Evolutionary conservation across 2,329 filamentous ascomycete species (phyloP).

Genomic region (Colletotrichum neosansevieriae): DNA sequence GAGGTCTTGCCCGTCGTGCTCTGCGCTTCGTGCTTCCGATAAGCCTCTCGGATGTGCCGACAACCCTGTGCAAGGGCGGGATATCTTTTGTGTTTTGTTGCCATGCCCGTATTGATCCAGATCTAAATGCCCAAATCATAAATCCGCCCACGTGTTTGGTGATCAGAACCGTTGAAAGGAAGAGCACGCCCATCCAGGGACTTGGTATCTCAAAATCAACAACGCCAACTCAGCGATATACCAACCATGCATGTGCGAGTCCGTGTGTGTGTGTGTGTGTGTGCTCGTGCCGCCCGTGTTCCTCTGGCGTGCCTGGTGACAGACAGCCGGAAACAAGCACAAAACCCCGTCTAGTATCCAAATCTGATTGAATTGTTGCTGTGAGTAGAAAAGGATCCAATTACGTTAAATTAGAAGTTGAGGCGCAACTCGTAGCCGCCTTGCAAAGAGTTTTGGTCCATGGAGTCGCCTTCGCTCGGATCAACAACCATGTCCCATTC

Average conservation of each 20-base stretch:
- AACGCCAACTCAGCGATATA: conserved; percentile 40
- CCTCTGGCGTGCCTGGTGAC: conserved; percentile 27
- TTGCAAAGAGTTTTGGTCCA: conserved; percentile 47
- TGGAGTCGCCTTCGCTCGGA: conserved; percentile 53
- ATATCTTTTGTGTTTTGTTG: conserved; percentile 39
- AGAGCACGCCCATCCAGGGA: conserved; percentile 37
- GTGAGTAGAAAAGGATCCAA: conserved; percentile 24
- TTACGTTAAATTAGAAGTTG: conserved; percentile 53
- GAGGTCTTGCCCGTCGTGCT: background rate
- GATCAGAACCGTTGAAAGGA: conserved; percentile 38
- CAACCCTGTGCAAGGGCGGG: conserved; percentile 11
- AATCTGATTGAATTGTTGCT: conserved; percentile 29
- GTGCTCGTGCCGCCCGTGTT: conserved; percentile 22
- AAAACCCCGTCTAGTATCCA: conserved; percentile 20
- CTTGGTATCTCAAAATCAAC: conserved; percentile 43
- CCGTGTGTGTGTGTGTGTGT: conserved; percentile 14
- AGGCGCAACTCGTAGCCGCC: conserved; percentile 60
- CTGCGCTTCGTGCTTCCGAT: background rate
- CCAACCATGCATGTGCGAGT: conserved; percentile 39
- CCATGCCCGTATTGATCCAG: conserved; percentile 33
- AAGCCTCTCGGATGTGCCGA: conserved; percentile 15
- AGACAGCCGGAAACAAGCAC: conserved; percentile 18
- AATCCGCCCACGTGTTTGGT: conserved; percentile 24
- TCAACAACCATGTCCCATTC: conserved; percentile 75
- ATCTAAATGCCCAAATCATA: conserved; percentile 39